Percentiles rank a stretch among this genome's conserved stretches.
These are phyloP conservation scores for Xylariaceae sp. DNA, from an alignment of 2,329 filamentous ascomycete genomes.

Conservation along the genomic window DNA sequence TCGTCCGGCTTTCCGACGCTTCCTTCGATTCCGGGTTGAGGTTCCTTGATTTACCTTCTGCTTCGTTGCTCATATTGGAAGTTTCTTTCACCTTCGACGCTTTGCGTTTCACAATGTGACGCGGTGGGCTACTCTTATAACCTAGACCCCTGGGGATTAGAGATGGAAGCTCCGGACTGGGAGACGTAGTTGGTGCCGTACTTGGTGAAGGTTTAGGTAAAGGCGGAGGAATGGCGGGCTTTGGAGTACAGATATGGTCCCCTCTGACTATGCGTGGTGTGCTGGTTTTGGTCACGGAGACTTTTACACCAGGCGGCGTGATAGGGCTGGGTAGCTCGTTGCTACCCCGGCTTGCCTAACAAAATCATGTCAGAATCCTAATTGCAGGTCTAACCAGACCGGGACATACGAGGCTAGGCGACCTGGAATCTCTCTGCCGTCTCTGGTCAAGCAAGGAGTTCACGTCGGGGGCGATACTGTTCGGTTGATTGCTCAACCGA, in stretches of 20 bases:
- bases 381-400: background rate
- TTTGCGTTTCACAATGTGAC: conserved; percentile 12
- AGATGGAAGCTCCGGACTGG: conserved; percentile 16
- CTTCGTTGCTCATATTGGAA: conserved; percentile 18
- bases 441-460: conserved; percentile 9
- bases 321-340: conserved; percentile 15
- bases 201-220: too few relatives aligned
- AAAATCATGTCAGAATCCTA: background rate
- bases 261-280: conserved; percentile 14
- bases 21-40: background rate
- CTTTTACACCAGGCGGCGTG: conserved; percentile 10
- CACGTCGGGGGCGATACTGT: conserved; percentile 7
- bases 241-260: conserved; percentile 1
- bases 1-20: background rate
- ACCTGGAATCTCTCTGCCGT: conserved; percentile 4
- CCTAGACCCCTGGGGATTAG: conserved; percentile 13
- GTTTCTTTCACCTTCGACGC: conserved; percentile 2
- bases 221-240: background rate
- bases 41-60: conserved; percentile 7
- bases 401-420: conserved; percentile 24
- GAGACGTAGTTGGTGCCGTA: conserved; percentile 6
- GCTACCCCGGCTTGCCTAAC: conserved; percentile 30
- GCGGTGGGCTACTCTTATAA: conserved; percentile 8
- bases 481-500: conserved; percentile 21
- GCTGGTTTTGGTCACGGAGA: conserved; percentile 3